Evolutionary conservation across 352 stramenopile species (phyloP).

Genomic region (Pythium biforme): DNA sequence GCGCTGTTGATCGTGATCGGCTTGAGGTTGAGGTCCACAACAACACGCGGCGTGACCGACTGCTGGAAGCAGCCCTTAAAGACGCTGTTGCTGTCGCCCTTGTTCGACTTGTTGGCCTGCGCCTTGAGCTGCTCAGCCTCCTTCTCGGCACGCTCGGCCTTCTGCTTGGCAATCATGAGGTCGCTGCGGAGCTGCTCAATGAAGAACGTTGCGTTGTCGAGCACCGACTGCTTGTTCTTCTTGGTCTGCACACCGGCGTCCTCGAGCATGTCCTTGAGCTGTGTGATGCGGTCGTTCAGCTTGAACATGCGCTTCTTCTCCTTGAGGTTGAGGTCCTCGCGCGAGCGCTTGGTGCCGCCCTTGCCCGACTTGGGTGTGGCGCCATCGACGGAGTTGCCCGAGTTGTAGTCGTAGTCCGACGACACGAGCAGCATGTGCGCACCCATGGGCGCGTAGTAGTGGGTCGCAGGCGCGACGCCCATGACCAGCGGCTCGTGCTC

Average conservation of each 20-base stretch:
- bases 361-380: conserved; percentile 31
- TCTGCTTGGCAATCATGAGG: conserved; percentile 29
- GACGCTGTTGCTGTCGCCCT: conserved; percentile 29
- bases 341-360: conserved; percentile 43
- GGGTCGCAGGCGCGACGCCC: conserved; percentile 43
- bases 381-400: conserved; percentile 33
- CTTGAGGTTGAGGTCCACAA: conserved; percentile 59
- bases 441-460: conserved; percentile 63
- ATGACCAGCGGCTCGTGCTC: conserved; percentile 77
- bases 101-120: conserved; percentile 32
- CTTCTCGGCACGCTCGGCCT: conserved; percentile 33
- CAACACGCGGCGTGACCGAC: conserved; percentile 53
- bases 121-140: conserved; percentile 54
- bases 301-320: conserved; percentile 91
- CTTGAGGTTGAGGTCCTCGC: conserved; percentile 81
- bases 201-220: conserved; percentile 7
- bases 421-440: conserved; percentile 67
- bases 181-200: conserved; percentile 15
- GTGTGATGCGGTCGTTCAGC: conserved; percentile 82
- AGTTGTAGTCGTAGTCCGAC: conserved; percentile 58
- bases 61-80: conserved; percentile 54
- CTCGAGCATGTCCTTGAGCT: conserved; percentile 30
- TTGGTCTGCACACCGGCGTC: conserved; percentile 35
- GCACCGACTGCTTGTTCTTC: conserved; percentile 45
- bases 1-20: conserved; percentile 56